These are phyloP conservation scores for Tilletiopsis washingtonensis DNA, from an alignment of 1,284 basidiomycete species.

Conservation along the genomic window DNA sequence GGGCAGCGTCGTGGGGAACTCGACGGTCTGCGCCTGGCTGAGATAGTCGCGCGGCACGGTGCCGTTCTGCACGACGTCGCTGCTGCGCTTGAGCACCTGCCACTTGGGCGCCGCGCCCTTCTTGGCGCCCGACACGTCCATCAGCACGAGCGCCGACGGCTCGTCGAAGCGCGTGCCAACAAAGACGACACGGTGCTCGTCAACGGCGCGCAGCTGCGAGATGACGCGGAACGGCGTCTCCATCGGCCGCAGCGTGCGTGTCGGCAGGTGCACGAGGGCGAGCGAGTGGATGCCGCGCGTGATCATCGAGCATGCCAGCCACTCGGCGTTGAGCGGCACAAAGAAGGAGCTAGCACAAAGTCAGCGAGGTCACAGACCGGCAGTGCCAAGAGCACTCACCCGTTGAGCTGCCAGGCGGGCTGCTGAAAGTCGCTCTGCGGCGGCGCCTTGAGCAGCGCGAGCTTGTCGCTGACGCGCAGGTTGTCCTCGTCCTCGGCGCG, in stretches of 20 bases:
- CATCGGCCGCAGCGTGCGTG: constrained; percentile 14
- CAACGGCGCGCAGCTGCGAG: constrained; percentile 9
- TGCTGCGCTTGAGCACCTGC: constrained; percentile 20
- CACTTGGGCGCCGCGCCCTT: background rate
- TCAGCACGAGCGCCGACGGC: constrained; percentile 14
- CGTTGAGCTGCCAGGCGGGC: constrained; percentile 57
- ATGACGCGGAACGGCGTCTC: constrained; percentile 15
- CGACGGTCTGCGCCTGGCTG: constrained; percentile 16
- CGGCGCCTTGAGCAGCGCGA: constrained; percentile 49
- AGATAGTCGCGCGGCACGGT: constrained; percentile 15
- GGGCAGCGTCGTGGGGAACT: constrained; percentile 32
- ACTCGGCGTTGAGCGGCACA: constrained; percentile 16
- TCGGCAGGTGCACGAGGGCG: constrained; percentile 19
- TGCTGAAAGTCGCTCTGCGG: constrained; percentile 57
- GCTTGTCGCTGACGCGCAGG: constrained; percentile 1
- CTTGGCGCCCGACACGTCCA: constrained; percentile 9
- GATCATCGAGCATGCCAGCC: constrained; percentile 17
- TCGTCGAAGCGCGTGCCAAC: constrained; percentile 15
- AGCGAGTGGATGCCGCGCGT: constrained; percentile 14
- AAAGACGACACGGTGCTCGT: constrained; percentile 7
- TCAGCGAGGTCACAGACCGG: background rate
- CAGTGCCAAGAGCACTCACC: constrained; percentile 36
- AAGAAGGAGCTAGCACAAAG: constrained; percentile 12
- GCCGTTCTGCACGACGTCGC: constrained; percentile 16
- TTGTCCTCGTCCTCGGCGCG: constrained; percentile 17